Base-by-base conservation (phyloP, 352 stramenopile genomes). In the Globisporangium spinosum region DNA sequence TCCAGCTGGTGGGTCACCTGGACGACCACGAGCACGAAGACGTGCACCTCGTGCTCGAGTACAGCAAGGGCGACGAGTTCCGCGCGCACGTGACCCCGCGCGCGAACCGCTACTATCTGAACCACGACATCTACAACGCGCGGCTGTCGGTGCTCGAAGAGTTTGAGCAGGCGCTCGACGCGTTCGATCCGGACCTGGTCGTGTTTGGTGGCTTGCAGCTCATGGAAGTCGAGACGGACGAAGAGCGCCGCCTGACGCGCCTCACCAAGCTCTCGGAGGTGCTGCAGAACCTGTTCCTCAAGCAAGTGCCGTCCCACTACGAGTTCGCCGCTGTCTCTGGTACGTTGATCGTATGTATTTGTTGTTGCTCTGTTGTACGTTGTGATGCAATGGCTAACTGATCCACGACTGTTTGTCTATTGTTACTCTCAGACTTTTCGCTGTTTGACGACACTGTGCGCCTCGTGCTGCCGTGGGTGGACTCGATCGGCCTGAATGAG, bases 101-200 rank as follows among this genome's bases (percentile, higher is more conserved):
- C 43, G 87, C 87, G 45, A 94, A 94, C 68, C 74, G 87, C 12
- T 94, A 94, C 65, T 94, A 94, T 61, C 76, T 94, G 20, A 94
- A 94, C 72, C 87, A 94, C 70, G 87, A 94, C 64, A 88, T 93
- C 35, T 85, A 94, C 73, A 94, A 94, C 60, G 85, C 87, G 13
- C 80, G 77, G 7, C 64, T 94, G 49, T 93, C 87, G 15, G 87
- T 93, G 34, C 64, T 94, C 9, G 87, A 94, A 62, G 82, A 89
- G 60, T 94, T 94, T 68, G 85, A 89, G 64, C 34, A 77, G 8
- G 77, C 79, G 6, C 61, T 94, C 12, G 77, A 87, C 5, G 62
- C 54, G 2, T 94, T 94, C 64, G 58, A 77, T 7, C 82, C 87
- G 0, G 83, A 94, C 29, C 60, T 94, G 27, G 87, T 94, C 17